These are phyloP conservation scores for Tolypocladium amazonense DNA, from an alignment of 2,329 filamentous ascomycete genomes.

Conservation along the genomic window DNA sequence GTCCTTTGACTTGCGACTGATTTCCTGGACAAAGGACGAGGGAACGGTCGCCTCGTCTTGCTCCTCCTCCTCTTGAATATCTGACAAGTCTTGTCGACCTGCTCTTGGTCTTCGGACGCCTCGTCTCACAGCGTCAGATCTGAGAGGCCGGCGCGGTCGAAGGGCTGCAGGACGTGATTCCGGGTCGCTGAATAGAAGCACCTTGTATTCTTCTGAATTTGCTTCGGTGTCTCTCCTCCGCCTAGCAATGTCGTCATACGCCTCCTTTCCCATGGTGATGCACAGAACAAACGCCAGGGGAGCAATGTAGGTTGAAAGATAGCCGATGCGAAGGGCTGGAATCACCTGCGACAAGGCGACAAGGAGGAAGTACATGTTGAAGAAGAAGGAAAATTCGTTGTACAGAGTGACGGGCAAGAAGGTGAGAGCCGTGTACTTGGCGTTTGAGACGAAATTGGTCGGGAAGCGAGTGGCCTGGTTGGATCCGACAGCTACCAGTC, in stretches of 20 bases:
- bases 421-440: slow-evolving; percentile 91
- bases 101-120: slow-evolving; percentile 18
- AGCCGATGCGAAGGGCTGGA: slow-evolving; percentile 80
- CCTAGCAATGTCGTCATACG: slow-evolving; percentile 81
- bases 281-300: slow-evolving; percentile 84
- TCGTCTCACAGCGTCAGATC: slow-evolving; percentile 26
- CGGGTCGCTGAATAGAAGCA: slow-evolving; percentile 60
- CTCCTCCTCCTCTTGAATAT: slow-evolving; percentile 62
- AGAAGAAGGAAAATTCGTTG: slow-evolving; percentile 99
- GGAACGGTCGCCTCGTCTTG: slow-evolving; percentile 25
- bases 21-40: slow-evolving; percentile 49
- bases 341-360: slow-evolving; percentile 92
- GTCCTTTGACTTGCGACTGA: slow-evolving; percentile 73
- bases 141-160: slow-evolving; percentile 27
- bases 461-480: slow-evolving; percentile 68
- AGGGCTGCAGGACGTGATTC: slow-evolving; percentile 25
- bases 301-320: slow-evolving; percentile 87
- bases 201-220: slow-evolving; percentile 80
- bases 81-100: slow-evolving; percentile 35
- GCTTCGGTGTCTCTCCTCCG: slow-evolving; percentile 84
- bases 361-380: slow-evolving; percentile 97
- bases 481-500: slow-evolving; percentile 67
- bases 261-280: slow-evolving; percentile 93
- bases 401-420: slow-evolving; percentile 92
- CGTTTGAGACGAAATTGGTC: slow-evolving; percentile 86